Evolutionary conservation across 441 rosid genomes (phyloP), one percentile per base, ranked within the genome.

Genomic region (Jatropha podagrica): DNA sequence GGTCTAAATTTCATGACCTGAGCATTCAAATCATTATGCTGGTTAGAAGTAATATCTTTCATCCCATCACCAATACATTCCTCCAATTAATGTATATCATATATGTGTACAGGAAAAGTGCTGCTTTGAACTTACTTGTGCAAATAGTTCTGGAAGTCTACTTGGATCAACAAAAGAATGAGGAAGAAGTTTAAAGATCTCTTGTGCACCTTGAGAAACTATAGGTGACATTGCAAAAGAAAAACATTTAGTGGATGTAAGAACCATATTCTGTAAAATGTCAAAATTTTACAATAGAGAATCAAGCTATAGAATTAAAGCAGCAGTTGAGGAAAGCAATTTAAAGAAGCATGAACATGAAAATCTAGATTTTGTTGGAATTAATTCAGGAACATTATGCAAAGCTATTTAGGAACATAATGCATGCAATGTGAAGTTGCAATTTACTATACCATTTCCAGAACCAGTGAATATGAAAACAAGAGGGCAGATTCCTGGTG

Each of bases 111-210:
- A 42, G 42, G 32, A 48, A 65, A 5, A 66, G 9, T 55, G 26
- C 17, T 71, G 23, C 9, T 72, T 41, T 9, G 18, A 69, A 55
- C 80, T 87, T 76, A 90, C 98, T 79, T 81, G 84, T 51, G 72
- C 87, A 87, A 87, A 93, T 65, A 93, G 86, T 80, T 87, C 84
- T 68, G 94, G 92, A 76, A 95, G 95, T 82, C 79, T 81, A 84
- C 83, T 89, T 40, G 95, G 91, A 75, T 90, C 93, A 61, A 93
- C 91, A 83, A 90, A 91, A 72, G 89, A 86, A 78, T 89, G 98
- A 77, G 98, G 97, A 86, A 93, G 98, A 81, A 93, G 94, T 83
- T 89, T 92, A 84, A 93, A 95, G 74, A 95, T 92, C 85, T 93
- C 97, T 76, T 91, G 99, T 4, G 98, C 97, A 18, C 97, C 99